phyloP scores from a whole-genome alignment of 495 filamentous ascomycete genomes.

The Astrocystis sublimbata region DNA sequence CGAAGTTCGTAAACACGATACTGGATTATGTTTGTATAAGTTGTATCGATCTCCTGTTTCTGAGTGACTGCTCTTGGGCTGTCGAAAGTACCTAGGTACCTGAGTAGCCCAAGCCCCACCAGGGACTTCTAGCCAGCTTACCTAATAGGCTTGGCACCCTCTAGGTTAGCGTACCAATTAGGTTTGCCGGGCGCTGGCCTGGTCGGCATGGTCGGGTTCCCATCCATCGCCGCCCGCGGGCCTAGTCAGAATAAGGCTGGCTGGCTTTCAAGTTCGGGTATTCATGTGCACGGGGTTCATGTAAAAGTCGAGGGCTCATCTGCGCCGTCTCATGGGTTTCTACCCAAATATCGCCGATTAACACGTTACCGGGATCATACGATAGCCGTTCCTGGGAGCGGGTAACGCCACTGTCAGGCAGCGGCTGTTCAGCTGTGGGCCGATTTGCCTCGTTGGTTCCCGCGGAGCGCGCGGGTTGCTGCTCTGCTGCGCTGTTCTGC shows the following conservation, averaged over 20 bases:
- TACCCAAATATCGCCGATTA: constrained; percentile 9
- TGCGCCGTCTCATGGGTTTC: neutral
- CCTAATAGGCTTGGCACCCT: neutral
- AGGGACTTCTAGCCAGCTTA: too few relatives aligned
- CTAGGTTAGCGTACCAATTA: too few relatives aligned
- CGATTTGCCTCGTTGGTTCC: constrained; percentile 11
- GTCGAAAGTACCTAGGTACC: too few relatives aligned
- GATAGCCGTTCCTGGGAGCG: constrained; percentile 30
- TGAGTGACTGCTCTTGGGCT: neutral
- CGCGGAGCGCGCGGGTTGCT: constrained; percentile 7
- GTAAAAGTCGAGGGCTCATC: constrained; percentile 18
- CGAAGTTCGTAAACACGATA: neutral
- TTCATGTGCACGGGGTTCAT: constrained; percentile 8
- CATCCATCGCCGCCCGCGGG: too few relatives aligned
- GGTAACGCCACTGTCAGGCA: constrained; percentile 37
- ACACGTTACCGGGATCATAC: constrained; percentile 31
- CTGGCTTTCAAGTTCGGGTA: constrained; percentile 1
- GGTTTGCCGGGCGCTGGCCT: constrained; percentile 2
- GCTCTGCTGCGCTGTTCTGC: too few relatives aligned
- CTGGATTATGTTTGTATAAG: neutral
- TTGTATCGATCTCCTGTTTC: neutral
- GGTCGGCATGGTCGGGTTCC: too few relatives aligned
- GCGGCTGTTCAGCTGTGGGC: constrained; percentile 4
- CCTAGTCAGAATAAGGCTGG: too few relatives aligned
- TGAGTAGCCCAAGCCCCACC: too few relatives aligned